Evolutionary conservation across 2,329 filamentous ascomycete species (phyloP), one percentile per base, ranked within the genome.

Genomic region (Colletotrichum tabaci): DNA sequence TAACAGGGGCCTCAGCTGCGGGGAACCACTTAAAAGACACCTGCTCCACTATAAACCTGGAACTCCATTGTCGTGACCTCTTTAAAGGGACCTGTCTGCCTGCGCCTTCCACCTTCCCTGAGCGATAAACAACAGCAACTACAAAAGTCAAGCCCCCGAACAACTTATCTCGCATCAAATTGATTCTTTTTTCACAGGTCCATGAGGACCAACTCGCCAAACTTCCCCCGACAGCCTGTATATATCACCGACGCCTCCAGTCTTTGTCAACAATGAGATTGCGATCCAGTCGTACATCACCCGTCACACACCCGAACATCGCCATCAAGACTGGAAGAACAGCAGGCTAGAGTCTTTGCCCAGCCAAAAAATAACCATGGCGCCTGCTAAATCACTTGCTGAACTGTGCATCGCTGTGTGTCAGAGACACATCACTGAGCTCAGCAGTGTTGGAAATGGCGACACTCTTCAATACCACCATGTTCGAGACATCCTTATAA

Each of bases 361-460:
- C 47, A 46, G 23, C 49, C 15, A n/a, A 23, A 63, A 46, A 23
- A 63, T 3, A 57, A 64, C 23, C n/a, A 74, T 74, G 73, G 47
- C 62, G 21, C 61, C 50, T 40, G 38, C 83, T 74, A 86, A 87
- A 73, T 86, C 87, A 42, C 83, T 92, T 1, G 77, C 85, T 57
- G 85, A 87, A 9, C 81, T 89, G 72, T 86, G 87, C 76, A 85
- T 85, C 5, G 79, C 81, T 47, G 83, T 85, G 40, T 88, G 87
- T 76, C 79, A 90, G 58, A 87, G 86, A 74, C 87, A 91, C 75
- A 82, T 90, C 72, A 81, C 82, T 64, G 78, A 84, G 67, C 87
- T 98, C 67, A 86, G 86, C 56, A 91, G 94, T 79, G 85, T 98
- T 55, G 94, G 93, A 74, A 88, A 91, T 74, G 88, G 90, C 67